Percentiles rank a stretch among this genome's conserved stretches.
Evolutionary conservation across 2,329 filamentous ascomycete species (phyloP).

Genomic region (Alternaria novae-zelandiae): DNA sequence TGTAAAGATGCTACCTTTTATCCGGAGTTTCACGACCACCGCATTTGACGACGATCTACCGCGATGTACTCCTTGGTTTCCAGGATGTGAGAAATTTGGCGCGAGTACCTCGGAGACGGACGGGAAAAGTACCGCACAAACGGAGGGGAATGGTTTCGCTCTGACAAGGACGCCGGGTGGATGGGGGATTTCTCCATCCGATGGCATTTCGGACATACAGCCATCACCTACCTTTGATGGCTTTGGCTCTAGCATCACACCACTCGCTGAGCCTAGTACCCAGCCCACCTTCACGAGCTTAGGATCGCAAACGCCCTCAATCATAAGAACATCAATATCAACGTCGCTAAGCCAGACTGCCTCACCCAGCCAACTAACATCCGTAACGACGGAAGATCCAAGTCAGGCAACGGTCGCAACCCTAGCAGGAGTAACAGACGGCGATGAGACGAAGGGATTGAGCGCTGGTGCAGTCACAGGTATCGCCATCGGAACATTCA

Average conservation of each 20-base stretch:
- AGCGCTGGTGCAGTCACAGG: conserved; percentile 27
- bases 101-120: not conserved
- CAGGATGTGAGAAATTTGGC: not conserved
- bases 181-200: not conserved
- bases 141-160: not conserved
- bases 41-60: not conserved
- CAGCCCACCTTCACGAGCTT: not conserved
- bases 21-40: not conserved
- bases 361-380: not conserved
- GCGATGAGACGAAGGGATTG: conserved; percentile 1
- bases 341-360: not conserved
- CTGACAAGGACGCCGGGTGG: not conserved
- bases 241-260: not conserved
- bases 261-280: not conserved
- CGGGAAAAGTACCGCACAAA: not conserved
- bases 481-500: conserved; percentile 28
- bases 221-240: too few species aligned
- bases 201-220: not conserved
- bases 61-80: not conserved
- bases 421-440: not conserved
- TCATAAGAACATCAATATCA: not conserved
- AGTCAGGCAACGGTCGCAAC: not conserved
- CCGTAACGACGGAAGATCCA: not conserved
- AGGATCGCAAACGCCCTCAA: not conserved
- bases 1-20: not conserved